A percentile compares a stretch with the other conserved stretches of the same genome.
phyloP scores from a whole-genome alignment of 805 yeast genomes.

The Candida silvicultrix region DNA sequence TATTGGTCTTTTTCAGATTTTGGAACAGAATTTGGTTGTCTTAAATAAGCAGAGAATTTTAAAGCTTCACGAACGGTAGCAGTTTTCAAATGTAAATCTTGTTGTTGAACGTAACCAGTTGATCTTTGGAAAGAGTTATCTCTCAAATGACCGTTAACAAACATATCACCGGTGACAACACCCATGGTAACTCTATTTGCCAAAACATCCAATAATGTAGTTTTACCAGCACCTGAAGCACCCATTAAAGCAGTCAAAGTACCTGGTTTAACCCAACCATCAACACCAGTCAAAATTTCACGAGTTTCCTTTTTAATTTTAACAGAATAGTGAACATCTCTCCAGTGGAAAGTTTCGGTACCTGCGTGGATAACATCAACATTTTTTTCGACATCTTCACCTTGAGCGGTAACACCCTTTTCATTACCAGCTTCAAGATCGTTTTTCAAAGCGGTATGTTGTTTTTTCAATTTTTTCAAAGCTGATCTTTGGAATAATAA shows the following conservation, averaged over 20 bases:
- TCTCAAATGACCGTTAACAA: conserved; percentile 49
- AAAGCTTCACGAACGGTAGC: conserved; percentile 68
- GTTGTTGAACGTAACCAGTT: conserved; percentile 75
- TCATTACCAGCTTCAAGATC: conserved; percentile 22
- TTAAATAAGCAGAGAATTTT: conserved; percentile 52
- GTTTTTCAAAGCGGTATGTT: conserved; percentile 22
- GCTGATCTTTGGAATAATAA: conserved; percentile 49
- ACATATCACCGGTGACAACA: conserved; percentile 57
- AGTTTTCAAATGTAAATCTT: conserved; percentile 55
- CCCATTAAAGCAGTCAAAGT: conserved; percentile 77
- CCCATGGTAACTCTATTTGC: conserved; percentile 69
- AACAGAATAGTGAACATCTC: conserved; percentile 65
- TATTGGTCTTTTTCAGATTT: conserved; percentile 48
- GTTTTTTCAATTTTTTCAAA: conserved; percentile 39
- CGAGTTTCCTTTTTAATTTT: conserved; percentile 55
- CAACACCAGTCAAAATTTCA: conserved; percentile 56
- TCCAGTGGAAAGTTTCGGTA: conserved; percentile 68
- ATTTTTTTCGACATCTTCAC: conserved; percentile 10
- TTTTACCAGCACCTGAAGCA: conserved; percentile 78
- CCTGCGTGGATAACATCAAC: conserved; percentile 27
- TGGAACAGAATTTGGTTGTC: conserved; percentile 49
- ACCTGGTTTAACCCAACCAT: conserved; percentile 83
- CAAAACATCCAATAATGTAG: conserved; percentile 64
- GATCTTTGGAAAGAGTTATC: conserved; percentile 49
- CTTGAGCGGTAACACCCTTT: conserved; percentile 22